Evolutionary conservation across 2,329 filamentous ascomycete genomes (phyloP).

Genomic region (Lecanicillium sp.): DNA sequence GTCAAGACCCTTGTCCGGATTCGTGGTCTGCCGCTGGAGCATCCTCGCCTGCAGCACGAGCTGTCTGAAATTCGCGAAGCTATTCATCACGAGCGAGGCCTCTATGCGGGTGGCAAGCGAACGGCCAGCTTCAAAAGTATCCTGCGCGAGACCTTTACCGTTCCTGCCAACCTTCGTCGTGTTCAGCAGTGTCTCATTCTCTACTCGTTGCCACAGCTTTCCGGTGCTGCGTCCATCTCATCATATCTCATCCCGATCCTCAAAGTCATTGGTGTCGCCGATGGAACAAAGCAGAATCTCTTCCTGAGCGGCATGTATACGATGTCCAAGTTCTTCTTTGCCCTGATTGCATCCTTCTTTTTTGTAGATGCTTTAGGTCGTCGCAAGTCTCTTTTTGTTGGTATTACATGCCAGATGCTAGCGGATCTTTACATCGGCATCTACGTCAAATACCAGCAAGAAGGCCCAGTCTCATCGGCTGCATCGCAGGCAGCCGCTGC

Average conservation of each 20-base stretch:
- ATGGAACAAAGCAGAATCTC: constrained; percentile 26
- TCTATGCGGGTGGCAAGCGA: constrained; percentile 10
- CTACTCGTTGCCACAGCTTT: constrained; percentile 36
- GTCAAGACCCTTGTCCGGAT: constrained; percentile 17
- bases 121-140: constrained; percentile 19
- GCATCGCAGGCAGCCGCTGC: constrained; percentile 35
- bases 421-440: constrained; percentile 35
- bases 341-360: constrained; percentile 36
- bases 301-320: constrained; percentile 37
- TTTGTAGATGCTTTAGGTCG: constrained; percentile 39
- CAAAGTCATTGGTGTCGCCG: constrained; percentile 28
- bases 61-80: constrained; percentile 25
- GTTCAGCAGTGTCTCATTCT: constrained; percentile 32
- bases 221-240: constrained; percentile 38
- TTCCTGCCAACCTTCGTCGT: constrained; percentile 34
- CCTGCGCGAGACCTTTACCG: constrained; percentile 31
- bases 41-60: constrained; percentile 21
- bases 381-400: constrained; percentile 30
- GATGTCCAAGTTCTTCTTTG: constrained; percentile 36
- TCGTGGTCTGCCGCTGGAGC: constrained; percentile 22
- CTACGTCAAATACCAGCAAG: constrained; percentile 31
- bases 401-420: constrained; percentile 31
- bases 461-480: constrained; percentile 18
- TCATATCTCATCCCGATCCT: constrained; percentile 39
- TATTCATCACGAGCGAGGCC: constrained; percentile 17